Evolutionary conservation across 1,139 yeast genomes (phyloP).

Genomic region (Candida sp.): DNA sequence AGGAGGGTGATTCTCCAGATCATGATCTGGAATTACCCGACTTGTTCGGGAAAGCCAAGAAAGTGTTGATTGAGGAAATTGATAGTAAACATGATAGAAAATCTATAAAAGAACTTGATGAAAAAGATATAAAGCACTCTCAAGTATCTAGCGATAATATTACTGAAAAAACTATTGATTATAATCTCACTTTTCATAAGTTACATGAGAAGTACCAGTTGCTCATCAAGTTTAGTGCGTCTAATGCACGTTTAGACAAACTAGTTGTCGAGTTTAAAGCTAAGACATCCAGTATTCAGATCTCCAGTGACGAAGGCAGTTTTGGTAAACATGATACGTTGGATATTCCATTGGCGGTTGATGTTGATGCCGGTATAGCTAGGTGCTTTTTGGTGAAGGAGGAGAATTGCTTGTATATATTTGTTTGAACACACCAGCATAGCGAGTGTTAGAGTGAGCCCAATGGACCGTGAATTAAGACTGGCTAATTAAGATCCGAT

Average conservation of each 20-base stretch:
- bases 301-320: slow-evolving; percentile 4
- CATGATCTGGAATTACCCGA: slow-evolving; percentile 15
- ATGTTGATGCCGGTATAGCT: slow-evolving; percentile 1
- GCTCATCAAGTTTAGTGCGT: slow-evolving; percentile 9
- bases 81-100: slow-evolving; percentile 5
- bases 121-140: background rate
- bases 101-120: background rate
- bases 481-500: too few species aligned
- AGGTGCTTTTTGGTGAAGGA: slow-evolving; percentile 7
- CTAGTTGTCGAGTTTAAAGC: background rate
- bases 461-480: too few species aligned
- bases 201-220: slow-evolving; percentile 6
- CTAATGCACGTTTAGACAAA: background rate
- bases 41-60: slow-evolving; percentile 15
- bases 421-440: slow-evolving; percentile 4
- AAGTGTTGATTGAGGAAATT: slow-evolving; percentile 41
- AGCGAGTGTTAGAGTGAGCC: too few species aligned
- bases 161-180: too few species aligned
- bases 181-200: slow-evolving; percentile 8
- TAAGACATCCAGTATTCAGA: slow-evolving; percentile 1
- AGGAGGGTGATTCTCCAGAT: slow-evolving; percentile 13
- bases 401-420: slow-evolving; percentile 10
- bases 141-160: too few species aligned
- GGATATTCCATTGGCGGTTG: slow-evolving; percentile 13
- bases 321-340: slow-evolving; percentile 8